Conservation (phyloP, 2,329 filamentous ascomycete genomes). For the Colletotrichum chlorophyti region DNA sequence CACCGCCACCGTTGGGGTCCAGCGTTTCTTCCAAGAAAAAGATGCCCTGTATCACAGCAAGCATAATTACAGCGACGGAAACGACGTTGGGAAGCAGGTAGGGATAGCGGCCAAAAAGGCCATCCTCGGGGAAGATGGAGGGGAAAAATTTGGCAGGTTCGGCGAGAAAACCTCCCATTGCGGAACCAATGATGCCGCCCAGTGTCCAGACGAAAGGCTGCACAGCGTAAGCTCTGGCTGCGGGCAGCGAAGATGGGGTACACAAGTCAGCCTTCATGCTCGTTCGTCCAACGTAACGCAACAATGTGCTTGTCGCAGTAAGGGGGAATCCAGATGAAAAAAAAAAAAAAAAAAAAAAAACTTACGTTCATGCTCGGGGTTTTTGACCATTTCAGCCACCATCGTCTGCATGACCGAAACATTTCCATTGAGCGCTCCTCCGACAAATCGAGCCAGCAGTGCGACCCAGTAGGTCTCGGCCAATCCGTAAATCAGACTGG, state of each 20-base stretch:
- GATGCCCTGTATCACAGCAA: slow-evolving; percentile 70
- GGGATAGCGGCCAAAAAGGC: slow-evolving; percentile 66
- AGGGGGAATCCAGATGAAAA: neutral
- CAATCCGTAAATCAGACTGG: slow-evolving; percentile 49
- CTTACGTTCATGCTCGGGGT: slow-evolving; percentile 47
- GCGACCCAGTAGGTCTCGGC: slow-evolving; percentile 50
- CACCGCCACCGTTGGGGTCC: slow-evolving; percentile 29
- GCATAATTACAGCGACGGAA: slow-evolving; percentile 67
- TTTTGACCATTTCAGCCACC: slow-evolving; percentile 49
- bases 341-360: neutral
- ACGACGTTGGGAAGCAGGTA: slow-evolving; percentile 65
- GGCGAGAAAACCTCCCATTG: slow-evolving; percentile 45
- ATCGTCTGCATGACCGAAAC: slow-evolving; percentile 49
- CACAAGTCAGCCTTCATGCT: too few relatives aligned
- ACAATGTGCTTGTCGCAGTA: neutral
- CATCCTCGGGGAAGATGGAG: slow-evolving; percentile 43
- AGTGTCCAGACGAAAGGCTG: slow-evolving; percentile 47
- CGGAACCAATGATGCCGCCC: slow-evolving; percentile 44
- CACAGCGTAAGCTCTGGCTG: slow-evolving; percentile 42
- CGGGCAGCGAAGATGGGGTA: neutral
- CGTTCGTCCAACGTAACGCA: too few relatives aligned
- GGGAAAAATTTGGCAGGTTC: slow-evolving; percentile 44
- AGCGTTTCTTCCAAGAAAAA: slow-evolving; percentile 64
- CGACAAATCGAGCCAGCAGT: slow-evolving; percentile 46
- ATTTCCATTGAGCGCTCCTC: slow-evolving; percentile 47